These are phyloP conservation scores for Prunus mira DNA, from an alignment of 306 rosid genomes.

Conservation along the genomic window DNA sequence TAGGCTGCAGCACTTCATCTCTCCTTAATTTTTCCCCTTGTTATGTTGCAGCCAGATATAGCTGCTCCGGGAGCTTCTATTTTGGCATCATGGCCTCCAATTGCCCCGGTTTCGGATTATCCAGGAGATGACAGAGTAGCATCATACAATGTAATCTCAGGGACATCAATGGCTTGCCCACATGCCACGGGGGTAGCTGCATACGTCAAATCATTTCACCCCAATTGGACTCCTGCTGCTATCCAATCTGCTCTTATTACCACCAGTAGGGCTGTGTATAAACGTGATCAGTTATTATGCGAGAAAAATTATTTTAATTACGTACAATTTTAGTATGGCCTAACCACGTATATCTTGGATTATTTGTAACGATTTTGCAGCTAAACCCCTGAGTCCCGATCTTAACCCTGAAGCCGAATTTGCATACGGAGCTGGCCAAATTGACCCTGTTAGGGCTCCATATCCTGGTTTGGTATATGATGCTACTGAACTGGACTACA, in stretches of 20 bases:
- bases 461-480: slow-evolving; percentile 51
- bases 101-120: neutral
- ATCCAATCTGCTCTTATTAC: slow-evolving; percentile 47
- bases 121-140: slow-evolving; percentile 21
- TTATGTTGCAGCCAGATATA: slow-evolving; percentile 36
- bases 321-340: neutral
- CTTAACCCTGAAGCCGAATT: slow-evolving; percentile 30
- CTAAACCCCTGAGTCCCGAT: slow-evolving; percentile 23
- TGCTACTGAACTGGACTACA: slow-evolving; percentile 21
- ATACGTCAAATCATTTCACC: slow-evolving; percentile 50
- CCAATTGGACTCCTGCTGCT: slow-evolving; percentile 50
- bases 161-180: slow-evolving; percentile 66
- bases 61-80: slow-evolving; percentile 44
- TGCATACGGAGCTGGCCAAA: slow-evolving; percentile 47
- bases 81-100: slow-evolving; percentile 40
- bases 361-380: slow-evolving; percentile 20
- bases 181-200: slow-evolving; percentile 46
- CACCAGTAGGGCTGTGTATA: slow-evolving; percentile 22
- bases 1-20: no score
- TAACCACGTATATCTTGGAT: neutral
- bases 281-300: neutral
- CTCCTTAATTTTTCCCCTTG: neutral
- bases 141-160: neutral
- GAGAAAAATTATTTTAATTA: neutral
- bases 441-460: slow-evolving; percentile 34